A percentile compares a stretch with the other conserved stretches of the same genome.
Evolutionary conservation across 176 grass and related monocot genomes (phyloP).

Genomic region (Ampelocalamus luodianensis): DNA sequence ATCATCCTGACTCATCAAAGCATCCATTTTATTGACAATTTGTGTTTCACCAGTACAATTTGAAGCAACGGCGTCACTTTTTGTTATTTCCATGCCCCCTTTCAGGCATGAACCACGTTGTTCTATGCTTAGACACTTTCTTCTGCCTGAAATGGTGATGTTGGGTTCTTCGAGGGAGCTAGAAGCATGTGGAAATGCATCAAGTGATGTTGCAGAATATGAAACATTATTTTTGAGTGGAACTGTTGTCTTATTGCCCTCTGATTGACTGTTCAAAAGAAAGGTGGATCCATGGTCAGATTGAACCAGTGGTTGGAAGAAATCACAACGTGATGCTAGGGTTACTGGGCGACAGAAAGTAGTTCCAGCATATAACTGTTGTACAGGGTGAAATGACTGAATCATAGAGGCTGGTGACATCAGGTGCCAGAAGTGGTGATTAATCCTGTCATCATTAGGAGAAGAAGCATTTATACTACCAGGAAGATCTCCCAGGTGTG

Average conservation of each 20-base stretch:
- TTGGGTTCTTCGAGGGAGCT: background rate
- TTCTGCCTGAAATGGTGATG: background rate
- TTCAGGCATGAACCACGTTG: background rate
- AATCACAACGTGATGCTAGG: conserved; percentile 11
- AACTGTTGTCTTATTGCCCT: background rate
- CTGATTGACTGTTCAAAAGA: conserved; percentile 13
- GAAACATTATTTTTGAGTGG: conserved; percentile 4
- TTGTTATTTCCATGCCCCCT: conserved; percentile 2
- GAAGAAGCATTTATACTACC: background rate
- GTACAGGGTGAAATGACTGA: background rate
- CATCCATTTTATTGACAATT: background rate
- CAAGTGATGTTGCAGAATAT: background rate
- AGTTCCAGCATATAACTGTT: conserved; percentile 5
- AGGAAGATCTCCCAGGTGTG: background rate
- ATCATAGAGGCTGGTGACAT: background rate
- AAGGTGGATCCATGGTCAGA: background rate
- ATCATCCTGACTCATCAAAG: background rate
- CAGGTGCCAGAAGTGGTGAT: background rate
- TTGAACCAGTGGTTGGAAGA: conserved; percentile 12
- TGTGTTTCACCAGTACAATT: background rate
- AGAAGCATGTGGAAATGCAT: background rate
- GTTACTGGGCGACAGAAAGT: background rate
- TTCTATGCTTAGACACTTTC: conserved; percentile 5
- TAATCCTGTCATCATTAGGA: background rate
- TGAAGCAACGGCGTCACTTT: background rate